Evolutionary conservation across 1,284 basidiomycete genomes (phyloP).

Genomic region (Moniliophthora roreri): DNA sequence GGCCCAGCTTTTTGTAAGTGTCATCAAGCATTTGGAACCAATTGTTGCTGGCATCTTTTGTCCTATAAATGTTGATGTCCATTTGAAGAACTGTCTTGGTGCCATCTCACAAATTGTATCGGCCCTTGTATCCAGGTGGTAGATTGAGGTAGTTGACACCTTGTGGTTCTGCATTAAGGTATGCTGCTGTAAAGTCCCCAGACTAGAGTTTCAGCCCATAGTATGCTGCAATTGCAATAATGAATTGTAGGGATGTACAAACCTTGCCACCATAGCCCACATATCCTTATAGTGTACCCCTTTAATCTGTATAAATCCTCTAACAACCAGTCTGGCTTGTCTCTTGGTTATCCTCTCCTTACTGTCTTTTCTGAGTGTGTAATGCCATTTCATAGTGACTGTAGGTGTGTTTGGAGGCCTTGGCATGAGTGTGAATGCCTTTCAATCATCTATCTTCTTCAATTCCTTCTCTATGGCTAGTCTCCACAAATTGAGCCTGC

Average conservation of each 20-base stretch:
- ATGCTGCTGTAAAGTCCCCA: constrained; percentile 1
- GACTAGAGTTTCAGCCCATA: background rate
- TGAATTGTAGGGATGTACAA: background rate
- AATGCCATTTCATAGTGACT: background rate
- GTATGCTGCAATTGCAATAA: background rate
- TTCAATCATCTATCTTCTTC: background rate
- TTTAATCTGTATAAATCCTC: background rate
- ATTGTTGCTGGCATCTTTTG: background rate
- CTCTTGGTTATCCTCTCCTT: background rate
- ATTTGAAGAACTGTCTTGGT: no score
- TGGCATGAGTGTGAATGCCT: background rate
- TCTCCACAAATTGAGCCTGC: background rate
- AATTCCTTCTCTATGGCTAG: background rate
- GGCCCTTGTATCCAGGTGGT: no score
- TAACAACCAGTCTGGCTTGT: background rate
- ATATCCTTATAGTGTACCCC: background rate
- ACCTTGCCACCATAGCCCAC: background rate
- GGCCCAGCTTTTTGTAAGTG: background rate
- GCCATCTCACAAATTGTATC: no score
- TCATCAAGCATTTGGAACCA: background rate
- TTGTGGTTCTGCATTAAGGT: constrained; percentile 5
- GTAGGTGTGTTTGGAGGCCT: background rate
- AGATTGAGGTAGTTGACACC: no score
- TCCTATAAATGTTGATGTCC: background rate
- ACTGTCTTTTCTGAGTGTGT: background rate